Conservation (phyloP, 371 early-diverging fungal species). For the Coemansia sp. region DNA sequence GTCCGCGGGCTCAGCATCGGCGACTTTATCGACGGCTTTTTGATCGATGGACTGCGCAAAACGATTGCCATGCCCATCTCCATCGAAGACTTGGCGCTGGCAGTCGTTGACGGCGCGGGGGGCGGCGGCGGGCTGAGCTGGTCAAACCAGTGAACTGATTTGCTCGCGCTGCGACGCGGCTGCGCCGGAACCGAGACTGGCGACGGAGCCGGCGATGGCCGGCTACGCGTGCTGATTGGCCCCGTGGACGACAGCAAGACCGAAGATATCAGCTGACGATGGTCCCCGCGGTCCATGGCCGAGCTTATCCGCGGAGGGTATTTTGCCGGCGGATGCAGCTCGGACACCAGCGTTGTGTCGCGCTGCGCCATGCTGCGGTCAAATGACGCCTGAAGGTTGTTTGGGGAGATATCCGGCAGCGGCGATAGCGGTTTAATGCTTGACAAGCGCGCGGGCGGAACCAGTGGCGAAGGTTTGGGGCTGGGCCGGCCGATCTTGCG, state of each 20-base stretch:
- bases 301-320: constrained; percentile 29
- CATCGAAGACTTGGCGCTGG: constrained; percentile 20
- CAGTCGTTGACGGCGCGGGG: neutral
- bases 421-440: constrained; percentile 41
- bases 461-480: neutral
- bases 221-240: constrained; percentile 4
- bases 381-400: constrained; percentile 46
- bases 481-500: constrained; percentile 1
- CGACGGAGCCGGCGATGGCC: neutral
- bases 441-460: constrained; percentile 12
- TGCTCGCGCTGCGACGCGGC: constrained; percentile 3
- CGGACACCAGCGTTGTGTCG: constrained; percentile 20
- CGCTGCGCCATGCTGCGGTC: constrained; percentile 42
- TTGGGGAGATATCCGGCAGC: constrained; percentile 39
- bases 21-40: constrained; percentile 17
- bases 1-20: constrained; percentile 5
- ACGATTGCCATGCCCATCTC: constrained; percentile 42
- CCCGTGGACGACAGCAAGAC: constrained; percentile 7
- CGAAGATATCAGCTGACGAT: constrained; percentile 19
- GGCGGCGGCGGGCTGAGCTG: neutral
- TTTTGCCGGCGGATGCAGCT: neutral
- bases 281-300: neutral
- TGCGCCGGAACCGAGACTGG: neutral
- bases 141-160: constrained; percentile 47
- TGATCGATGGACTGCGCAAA: constrained; percentile 41